Evolutionary conservation across 73 alveolate genomes (phyloP).

Genomic region (Tetrahymena thermophila): DNA sequence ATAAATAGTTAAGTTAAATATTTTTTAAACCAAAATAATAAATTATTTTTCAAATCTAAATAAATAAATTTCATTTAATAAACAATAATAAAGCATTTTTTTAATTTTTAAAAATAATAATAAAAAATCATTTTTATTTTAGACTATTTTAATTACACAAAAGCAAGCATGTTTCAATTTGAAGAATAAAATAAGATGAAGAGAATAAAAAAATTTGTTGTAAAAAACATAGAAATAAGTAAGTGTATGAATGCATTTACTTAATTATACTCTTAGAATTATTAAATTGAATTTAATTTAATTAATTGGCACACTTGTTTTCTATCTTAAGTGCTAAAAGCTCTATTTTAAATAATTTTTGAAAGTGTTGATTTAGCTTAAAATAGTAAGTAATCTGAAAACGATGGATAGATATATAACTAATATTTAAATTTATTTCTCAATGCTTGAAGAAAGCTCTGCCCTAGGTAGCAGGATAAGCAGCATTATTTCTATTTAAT

Average conservation of each 20-base stretch:
- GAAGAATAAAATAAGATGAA: not conserved
- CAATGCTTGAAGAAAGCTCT: slow-evolving; percentile 1
- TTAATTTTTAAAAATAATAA: too few relatives aligned
- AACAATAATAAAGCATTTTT: too few relatives aligned
- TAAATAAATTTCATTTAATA: too few relatives aligned
- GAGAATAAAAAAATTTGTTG: not conserved
- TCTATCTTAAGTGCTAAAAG: not conserved
- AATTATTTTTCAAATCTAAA: too few relatives aligned
- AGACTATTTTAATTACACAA: too few relatives aligned
- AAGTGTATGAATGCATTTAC: not conserved
- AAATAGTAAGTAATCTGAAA: not conserved
- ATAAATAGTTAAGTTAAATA: too few relatives aligned
- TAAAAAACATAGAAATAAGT: not conserved
- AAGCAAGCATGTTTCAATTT: too few relatives aligned
- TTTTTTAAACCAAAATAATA: too few relatives aligned
- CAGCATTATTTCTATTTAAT: not conserved
- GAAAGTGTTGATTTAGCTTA: not conserved
- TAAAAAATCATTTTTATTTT: too few relatives aligned
- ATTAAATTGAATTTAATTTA: not conserved
- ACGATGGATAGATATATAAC: not conserved
- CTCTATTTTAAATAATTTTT: not conserved
- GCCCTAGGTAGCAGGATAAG: not conserved
- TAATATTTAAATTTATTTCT: not conserved
- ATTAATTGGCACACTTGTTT: not conserved
- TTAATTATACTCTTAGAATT: not conserved